Conservation (phyloP, 108 stramenopile species). For the Aurantiochytrium sp. region DNA sequence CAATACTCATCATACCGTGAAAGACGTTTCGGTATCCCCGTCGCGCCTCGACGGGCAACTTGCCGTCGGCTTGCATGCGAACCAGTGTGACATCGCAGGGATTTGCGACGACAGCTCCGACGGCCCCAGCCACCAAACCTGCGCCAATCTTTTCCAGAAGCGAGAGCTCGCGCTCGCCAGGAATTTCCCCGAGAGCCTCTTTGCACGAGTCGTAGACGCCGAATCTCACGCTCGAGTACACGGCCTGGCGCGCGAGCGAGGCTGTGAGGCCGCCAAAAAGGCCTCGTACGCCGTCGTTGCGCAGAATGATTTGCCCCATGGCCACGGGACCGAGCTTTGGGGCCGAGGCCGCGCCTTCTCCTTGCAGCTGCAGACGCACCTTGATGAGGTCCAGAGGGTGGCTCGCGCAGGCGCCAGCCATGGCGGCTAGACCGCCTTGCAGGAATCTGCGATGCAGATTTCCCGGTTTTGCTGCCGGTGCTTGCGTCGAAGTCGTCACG, state of each 20-base stretch:
- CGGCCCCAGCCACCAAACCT: not conserved
- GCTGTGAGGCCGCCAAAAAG: not conserved
- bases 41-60: not conserved
- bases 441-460: not conserved
- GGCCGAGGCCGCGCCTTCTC: not conserved
- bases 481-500: too few species aligned
- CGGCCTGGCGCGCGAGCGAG: not conserved
- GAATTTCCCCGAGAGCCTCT: not conserved
- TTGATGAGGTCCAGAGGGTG: conserved; percentile 23
- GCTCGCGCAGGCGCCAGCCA: not conserved
- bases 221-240: conserved; percentile 14
- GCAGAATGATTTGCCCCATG: not conserved
- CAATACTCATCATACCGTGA: not conserved
- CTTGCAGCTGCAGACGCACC: conserved; percentile 12
- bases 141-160: not conserved
- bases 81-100: conserved; percentile 21
- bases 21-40: not conserved
- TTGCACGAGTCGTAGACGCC: conserved; percentile 17
- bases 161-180: not conserved
- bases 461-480: not conserved
- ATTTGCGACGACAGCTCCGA: conserved; percentile 9
- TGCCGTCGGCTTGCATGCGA: conserved; percentile 21
- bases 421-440: not conserved
- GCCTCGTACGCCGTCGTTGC: not conserved
- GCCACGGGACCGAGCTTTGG: not conserved